Evolutionary conservation across 331 rosid genomes (phyloP).

Genomic region (Stylosanthes scabra): DNA sequence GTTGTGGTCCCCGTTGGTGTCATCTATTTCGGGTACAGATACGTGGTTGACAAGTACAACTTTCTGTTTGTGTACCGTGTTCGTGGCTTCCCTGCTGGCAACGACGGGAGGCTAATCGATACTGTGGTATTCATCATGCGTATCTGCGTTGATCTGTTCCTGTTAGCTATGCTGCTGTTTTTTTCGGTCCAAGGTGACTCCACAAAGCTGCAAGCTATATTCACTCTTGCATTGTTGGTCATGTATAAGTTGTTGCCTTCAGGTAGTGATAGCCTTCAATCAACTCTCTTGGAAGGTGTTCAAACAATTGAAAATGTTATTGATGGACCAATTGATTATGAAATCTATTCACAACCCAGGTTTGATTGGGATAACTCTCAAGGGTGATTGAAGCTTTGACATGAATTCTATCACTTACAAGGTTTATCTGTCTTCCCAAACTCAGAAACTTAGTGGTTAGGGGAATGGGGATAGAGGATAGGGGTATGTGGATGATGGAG

Average conservation of each 20-base stretch:
- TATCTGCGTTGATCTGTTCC: constrained; percentile 82
- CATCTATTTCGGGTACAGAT: constrained; percentile 92
- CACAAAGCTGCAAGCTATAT: constrained; percentile 92
- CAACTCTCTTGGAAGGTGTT: constrained; percentile 73
- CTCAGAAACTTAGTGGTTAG: neutral
- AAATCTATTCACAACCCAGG: constrained; percentile 82
- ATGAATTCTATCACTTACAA: constrained; percentile 23
- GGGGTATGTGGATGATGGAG: neutral
- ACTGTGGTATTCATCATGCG: constrained; percentile 91
- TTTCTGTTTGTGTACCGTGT: constrained; percentile 92
- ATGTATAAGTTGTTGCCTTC: constrained; percentile 80
- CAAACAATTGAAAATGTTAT: constrained; percentile 74
- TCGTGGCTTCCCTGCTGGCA: constrained; percentile 95
- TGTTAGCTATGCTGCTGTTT: constrained; percentile 90
- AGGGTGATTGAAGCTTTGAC: constrained; percentile 45
- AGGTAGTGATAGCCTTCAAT: constrained; percentile 58
- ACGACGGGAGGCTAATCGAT: constrained; percentile 93
- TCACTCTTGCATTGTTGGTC: constrained; percentile 87
- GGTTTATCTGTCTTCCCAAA: constrained; percentile 34
- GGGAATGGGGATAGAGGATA: constrained; percentile 5
- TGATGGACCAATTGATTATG: constrained; percentile 80
- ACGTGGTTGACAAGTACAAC: constrained; percentile 96
- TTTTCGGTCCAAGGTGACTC: constrained; percentile 96
- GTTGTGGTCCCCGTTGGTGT: constrained; percentile 89
- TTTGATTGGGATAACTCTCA: constrained; percentile 88